Evolutionary conservation across 768 basidiomycete genomes (phyloP), one percentile per base, ranked within the genome.

Genomic region (Suillus spraguei): DNA sequence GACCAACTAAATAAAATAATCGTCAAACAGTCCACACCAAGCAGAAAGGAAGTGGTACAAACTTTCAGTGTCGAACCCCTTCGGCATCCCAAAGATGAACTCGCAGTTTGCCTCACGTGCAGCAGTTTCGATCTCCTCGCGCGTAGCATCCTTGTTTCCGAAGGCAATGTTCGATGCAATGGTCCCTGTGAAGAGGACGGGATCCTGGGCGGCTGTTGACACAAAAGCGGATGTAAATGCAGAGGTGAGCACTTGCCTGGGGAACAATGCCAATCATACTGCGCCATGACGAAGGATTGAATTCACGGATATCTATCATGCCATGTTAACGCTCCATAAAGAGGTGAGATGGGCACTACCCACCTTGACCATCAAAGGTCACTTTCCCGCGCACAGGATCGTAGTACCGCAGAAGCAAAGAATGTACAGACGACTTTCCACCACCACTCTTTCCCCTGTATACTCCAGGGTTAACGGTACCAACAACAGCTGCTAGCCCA

Each of bases 91-190:
- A 91, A 94, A 94, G 7, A 98, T 88, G 71, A 97, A 99, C 70
- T 97, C 95, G 76, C 96, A 98, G 68, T 98, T 97, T 2, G 97
- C 97, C 64, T 93, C 85, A 22, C 91, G 82, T 0, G 95, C 96
- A 0, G 94, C 96, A 35, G 87, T 79, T 74, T 97, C 94, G 24
- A 98, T 92, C 64, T 97, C 86, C 67, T 88, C 87, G 24, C 91
- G 83, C 0, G 93, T 92, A 0, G 87, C 92, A 22, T 83, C 77
- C 10, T 85, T 82, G 56, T 89, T 84, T 3, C 96, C 96, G 69
- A 92, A 98, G 0, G 95, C 90, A 65, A 97, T 99, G 70, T 99
- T 99, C 2, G 92, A 91, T 3, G 94, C 94, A 59, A 98, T 96
- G 0, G 95, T 97, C 3, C 95, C 94, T 3, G 91, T 90, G 76